phyloP scores from a whole-genome alignment of 2,329 filamentous ascomycete species.

The Zarea fungicola region DNA sequence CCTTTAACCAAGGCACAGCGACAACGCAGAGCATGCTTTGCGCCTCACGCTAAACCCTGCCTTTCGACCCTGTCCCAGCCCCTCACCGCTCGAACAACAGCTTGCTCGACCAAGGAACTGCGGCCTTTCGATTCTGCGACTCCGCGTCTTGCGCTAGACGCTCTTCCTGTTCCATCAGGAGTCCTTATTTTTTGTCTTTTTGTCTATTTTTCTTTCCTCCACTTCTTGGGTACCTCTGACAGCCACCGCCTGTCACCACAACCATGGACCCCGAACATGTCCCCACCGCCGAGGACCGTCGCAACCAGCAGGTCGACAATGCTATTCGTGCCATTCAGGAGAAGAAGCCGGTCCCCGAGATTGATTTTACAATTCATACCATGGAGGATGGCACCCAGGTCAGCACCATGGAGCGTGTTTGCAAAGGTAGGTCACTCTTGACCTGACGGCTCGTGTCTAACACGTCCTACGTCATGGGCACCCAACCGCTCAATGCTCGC shows the following conservation, averaged over 20 bases:
- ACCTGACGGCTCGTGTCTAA: neutral
- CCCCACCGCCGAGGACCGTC: constrained; percentile 38
- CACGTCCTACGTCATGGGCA: neutral
- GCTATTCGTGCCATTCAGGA: constrained; percentile 86
- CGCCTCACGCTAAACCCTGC: neutral
- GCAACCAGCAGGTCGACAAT: constrained; percentile 71
- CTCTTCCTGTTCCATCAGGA: neutral
- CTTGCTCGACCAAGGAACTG: neutral
- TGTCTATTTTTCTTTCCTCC: neutral
- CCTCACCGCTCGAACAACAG: constrained; percentile 5
- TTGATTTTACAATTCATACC: constrained; percentile 96
- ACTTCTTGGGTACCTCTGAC: neutral
- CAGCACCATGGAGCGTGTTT: constrained; percentile 91
- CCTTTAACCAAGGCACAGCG: neutral
- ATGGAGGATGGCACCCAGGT: constrained; percentile 98
- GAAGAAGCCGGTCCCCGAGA: constrained; percentile 94
- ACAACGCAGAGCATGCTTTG: neutral
- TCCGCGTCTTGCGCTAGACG: neutral
- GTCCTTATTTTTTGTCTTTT: too few species aligned
- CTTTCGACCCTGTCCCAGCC: neutral
- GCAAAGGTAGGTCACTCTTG: constrained; percentile 70
- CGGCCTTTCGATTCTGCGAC: neutral
- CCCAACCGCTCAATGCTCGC: neutral
- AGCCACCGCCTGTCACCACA: constrained; percentile 16
- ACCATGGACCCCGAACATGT: constrained; percentile 48